Evolutionary conservation across 78 protist genomes (phyloP), one percentile per base, ranked within the genome.

Genomic region (slime mould (Dictyostelium discoideum)): DNA sequence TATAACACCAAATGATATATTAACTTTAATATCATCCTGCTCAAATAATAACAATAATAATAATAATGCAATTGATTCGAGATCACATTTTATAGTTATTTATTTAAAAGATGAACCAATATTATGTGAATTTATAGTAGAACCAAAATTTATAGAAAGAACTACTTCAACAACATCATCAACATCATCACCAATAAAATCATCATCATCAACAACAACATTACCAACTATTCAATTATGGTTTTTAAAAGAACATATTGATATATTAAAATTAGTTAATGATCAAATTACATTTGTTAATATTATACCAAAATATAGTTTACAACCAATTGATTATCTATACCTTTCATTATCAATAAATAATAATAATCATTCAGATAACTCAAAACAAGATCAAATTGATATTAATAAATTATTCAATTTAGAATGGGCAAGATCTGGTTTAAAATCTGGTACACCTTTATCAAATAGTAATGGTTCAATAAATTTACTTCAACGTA

Each of bases 201-300:
- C 65, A n/a, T 40, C 69, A 18, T 20, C 6, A 8, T 9, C 60
- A 10, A 5, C 22, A n/a, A 7, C 20, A 46, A 0, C 63, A 39
- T 2, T 29, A 20, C 77, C 29, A 32, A 86, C 24, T 32, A 50
- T 48, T 14, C 46, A 48, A 8, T 5, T 86, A 54, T 86, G 92
- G 92, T 67, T 88, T 40, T 16, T 83, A 63, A 88, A 80, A 46
- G 93, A 88, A 44, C 72, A 63, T 10, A 26, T 87, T 42, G 46
- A 48, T 46, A 20, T 18, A 78, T 67, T 88, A 60, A 11, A 78
- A 44, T 57, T 86, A 26, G 32, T 44, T 5, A 32, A 29, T 29
- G 92, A 86, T 18, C 39, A 44, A 14, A 18, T 9, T 44, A 76
- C 39, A 18, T 73, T 10, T 18, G 13, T 76, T 32, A 65, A 7